Evolutionary conservation across 257 asterid genomes (phyloP), one percentile per base, ranked within the genome.

Genomic region (Lycium ferocissimum): DNA sequence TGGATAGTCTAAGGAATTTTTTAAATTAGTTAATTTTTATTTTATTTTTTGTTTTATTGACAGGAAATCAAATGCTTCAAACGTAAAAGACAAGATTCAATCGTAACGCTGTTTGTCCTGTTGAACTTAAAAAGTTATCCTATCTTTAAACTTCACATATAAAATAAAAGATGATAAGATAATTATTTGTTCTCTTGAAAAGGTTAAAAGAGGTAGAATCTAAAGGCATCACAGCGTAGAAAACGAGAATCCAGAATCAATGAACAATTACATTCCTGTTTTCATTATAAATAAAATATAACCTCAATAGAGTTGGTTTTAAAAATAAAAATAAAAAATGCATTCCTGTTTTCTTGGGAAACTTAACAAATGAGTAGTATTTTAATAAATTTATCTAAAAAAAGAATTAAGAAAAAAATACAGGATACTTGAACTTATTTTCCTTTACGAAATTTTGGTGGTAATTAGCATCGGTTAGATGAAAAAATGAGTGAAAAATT

Each of bases 41-140:
- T 75, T 22, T 13, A 2, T 13, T 17, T 22, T 75, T 75, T 3
- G 43, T 49, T 75, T 76, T 33, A 14, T 76, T 76, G 45, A 51
- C 9, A 76, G 38, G 38, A 51, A 7, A 76, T 76, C 38, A 76
- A 49, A 76, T 62, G 18, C 40, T 76, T 53, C 47, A 51, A 76
- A 76, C 22, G 47, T 51, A 76, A 76, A 49, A 76, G 62, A 76
- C 62, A 76, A 76, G 81, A 76, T 49, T 9, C 81, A 75, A 75
- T 49, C 20, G 40, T 47, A 47, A 47, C 37, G 6, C n/a, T 47
- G 37, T 47, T 73, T 22, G n/a, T 20, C 43, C 14, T 75, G n/a
- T 49, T 49, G 6, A 43, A 72, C 80, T 10, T 18, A 5, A 43
- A 69, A 72, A 0, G 2, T 37, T 69, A 70, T 70, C 22, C 11